Conservation (phyloP, 2,329 filamentous ascomycete genomes). For the Trichoderma atroviride region DNA sequence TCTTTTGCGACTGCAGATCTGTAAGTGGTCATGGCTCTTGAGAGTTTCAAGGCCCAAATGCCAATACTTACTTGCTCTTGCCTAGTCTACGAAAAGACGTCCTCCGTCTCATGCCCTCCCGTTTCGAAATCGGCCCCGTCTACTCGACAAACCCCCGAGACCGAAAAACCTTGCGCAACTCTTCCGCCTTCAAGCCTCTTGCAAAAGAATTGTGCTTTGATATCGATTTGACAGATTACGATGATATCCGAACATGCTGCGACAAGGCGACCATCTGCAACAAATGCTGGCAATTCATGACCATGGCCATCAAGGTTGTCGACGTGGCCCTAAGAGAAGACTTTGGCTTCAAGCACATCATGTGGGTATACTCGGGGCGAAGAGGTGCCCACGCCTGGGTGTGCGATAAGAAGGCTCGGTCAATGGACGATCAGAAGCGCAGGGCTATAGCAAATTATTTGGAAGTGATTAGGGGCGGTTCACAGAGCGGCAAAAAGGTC, state of each 20-base stretch:
- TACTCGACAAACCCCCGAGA: slow-evolving; percentile 94
- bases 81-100: slow-evolving; percentile 84
- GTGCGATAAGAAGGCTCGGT: slow-evolving; percentile 83
- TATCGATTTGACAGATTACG: slow-evolving; percentile 99
- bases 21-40: slow-evolving; percentile 38
- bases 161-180: slow-evolving; percentile 81
- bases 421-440: slow-evolving; percentile 82
- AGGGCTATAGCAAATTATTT: slow-evolving; percentile 86
- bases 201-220: slow-evolving; percentile 97
- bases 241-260: slow-evolving; percentile 94
- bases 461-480: slow-evolving; percentile 84
- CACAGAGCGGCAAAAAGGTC: slow-evolving; percentile 83
- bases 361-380: slow-evolving; percentile 98
- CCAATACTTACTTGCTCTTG: neutral
- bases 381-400: slow-evolving; percentile 98
- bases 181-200: slow-evolving; percentile 79
- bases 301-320: slow-evolving; percentile 94
- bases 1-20: slow-evolving; percentile 60
- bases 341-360: slow-evolving; percentile 93
- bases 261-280: slow-evolving; percentile 89
- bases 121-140: slow-evolving; percentile 98
- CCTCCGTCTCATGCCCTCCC: slow-evolving; percentile 80
- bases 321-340: slow-evolving; percentile 87
- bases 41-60: accelerated
- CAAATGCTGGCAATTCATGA: slow-evolving; percentile 96